Base-by-base conservation (phyloP, 345 rosid species). In the Melastoma malabathricum region DNA sequence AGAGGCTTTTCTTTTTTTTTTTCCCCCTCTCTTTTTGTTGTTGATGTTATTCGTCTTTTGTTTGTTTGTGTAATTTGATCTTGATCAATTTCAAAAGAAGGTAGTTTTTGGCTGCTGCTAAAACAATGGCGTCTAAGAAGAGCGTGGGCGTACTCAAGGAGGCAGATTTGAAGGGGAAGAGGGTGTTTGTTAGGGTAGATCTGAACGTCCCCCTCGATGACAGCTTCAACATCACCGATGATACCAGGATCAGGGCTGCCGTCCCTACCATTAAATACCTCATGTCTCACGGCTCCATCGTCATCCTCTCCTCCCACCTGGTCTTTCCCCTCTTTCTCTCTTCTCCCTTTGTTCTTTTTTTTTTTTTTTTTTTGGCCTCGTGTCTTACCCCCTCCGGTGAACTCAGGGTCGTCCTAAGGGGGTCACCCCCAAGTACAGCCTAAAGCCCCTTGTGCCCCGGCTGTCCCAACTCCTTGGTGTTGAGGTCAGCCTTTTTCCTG, bases 341-440 rank as follows among this genome's bases (percentile, higher is more conserved):
- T 51, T 15, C 10, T 51, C 1, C 6, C 43, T 2, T 15, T 23
- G 1, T 22, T 20, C 0, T 0, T 22, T 47, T 13, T 47, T 13
- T 0, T n/a, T 29, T 29, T 31, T 31, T 9, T 51, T 15, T 29
- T 18, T 12, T 19, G 54, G 27, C 29, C 9, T 51, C 19, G 39
- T 31, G 15, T 48, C 8, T 51, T 12, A 18, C 19, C 52, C 56
- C 6, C 29, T 50, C 43, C 16, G 10, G 19, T 63, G 19, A 62
- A 60, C 47, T 58, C 82, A 86, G 96, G 97, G 97, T 43, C 85
- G 97, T 20, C 97, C 97, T 14, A 89, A 89, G 78, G 97, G 97
- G 64, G 89, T 83, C 17, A 85, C 93, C 10, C 93, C 97, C 15
- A 89, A 89, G 65, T 89, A 78, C 73, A 89, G 97, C 63, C 77